Conservation (phyloP, 768 basidiomycete genomes). For the Cyclocybe cylindracea region DNA sequence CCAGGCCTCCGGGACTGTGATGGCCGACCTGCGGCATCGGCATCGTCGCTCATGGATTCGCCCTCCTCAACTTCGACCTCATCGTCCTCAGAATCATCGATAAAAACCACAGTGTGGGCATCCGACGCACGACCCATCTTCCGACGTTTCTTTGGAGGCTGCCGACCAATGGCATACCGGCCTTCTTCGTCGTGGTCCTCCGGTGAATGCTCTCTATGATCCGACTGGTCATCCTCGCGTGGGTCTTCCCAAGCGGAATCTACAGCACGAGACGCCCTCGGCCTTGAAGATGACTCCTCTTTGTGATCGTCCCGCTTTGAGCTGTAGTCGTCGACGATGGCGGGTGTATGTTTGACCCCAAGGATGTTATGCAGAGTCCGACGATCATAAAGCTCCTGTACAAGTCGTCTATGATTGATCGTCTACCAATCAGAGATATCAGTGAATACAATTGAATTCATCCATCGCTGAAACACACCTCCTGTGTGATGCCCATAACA, state of each 20-base stretch:
- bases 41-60: constrained; percentile 20
- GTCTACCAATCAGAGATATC: constrained; percentile 43
- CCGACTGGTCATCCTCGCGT: constrained; percentile 7
- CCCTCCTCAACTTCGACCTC: constrained; percentile 25
- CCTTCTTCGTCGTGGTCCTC: constrained; percentile 49
- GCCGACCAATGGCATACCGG: constrained; percentile 53
- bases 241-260: constrained; percentile 11
- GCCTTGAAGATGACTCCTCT: constrained; percentile 5
- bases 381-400: constrained; percentile 68
- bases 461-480: constrained; percentile 44
- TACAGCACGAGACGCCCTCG: constrained; percentile 8
- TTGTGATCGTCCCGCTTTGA: not conserved
- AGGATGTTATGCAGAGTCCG: constrained; percentile 60
- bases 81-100: constrained; percentile 44
- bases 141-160: constrained; percentile 48
- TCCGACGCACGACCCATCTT: constrained; percentile 41
- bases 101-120: constrained; percentile 49
- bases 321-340: constrained; percentile 9
- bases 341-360: constrained; percentile 37
- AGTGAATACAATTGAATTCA: not conserved
- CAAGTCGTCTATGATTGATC: constrained; percentile 68
- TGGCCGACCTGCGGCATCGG: constrained; percentile 5
- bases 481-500: constrained; percentile 81
- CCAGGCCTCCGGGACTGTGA: constrained; percentile 5
- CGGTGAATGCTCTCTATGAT: not conserved